Conservation (phyloP, 495 filamentous ascomycete species). For the Penicillium verhagenii region DNA sequence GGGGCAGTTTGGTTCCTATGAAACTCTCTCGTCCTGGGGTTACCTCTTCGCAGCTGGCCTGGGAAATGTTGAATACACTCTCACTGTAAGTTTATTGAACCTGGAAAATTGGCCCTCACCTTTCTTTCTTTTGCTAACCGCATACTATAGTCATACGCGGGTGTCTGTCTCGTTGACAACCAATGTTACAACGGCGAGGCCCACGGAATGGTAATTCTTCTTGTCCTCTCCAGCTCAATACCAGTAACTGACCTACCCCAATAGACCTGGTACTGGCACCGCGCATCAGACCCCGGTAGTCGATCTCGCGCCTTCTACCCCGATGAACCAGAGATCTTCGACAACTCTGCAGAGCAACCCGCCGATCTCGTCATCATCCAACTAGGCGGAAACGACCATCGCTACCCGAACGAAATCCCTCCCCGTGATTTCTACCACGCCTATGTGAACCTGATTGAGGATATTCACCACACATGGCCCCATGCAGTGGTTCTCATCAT, state of each 20-base stretch:
- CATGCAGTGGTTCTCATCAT: conserved; percentile 62
- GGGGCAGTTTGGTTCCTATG: conserved; percentile 64
- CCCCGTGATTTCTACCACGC: conserved; percentile 51
- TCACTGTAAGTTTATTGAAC: conserved; percentile 39
- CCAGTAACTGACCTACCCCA: conserved; percentile 1
- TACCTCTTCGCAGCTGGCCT: conserved; percentile 57
- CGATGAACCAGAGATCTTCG: conserved; percentile 57
- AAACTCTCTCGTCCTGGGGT: conserved; percentile 60
- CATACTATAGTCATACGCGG: conserved; percentile 50
- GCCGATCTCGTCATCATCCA: conserved; percentile 68
- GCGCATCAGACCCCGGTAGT: conserved; percentile 57
- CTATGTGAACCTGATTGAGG: conserved; percentile 59
- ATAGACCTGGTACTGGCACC: conserved; percentile 65
- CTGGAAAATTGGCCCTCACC: too few relatives aligned
- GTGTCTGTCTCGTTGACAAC: conserved; percentile 60
- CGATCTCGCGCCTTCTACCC: conserved; percentile 52
- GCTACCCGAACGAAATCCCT: conserved; percentile 57
- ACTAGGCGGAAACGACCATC: conserved; percentile 67
- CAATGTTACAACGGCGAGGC: conserved; percentile 50
- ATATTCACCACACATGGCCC: conserved; percentile 61
- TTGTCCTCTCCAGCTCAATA: background rate
- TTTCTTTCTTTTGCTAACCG: background rate
- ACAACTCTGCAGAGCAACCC: conserved; percentile 56
- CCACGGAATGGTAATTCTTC: conserved; percentile 31
- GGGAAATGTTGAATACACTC: conserved; percentile 61